phyloP scores from a whole-genome alignment of 805 yeast species.

The Ogataea thermomethanolica region DNA sequence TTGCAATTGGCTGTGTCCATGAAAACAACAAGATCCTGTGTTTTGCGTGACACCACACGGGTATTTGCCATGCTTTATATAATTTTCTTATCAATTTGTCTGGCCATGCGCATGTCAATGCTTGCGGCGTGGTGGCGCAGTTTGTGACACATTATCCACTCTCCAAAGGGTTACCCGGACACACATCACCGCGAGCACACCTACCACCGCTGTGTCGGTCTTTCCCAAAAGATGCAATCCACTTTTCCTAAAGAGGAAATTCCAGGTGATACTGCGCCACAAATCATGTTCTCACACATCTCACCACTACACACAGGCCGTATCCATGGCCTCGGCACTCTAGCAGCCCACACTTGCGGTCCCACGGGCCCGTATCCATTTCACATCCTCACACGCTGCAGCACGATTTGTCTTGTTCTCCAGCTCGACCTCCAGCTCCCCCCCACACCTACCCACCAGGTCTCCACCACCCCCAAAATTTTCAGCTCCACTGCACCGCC shows the following conservation, averaged over 20 bases:
- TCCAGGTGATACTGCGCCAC: slow-evolving; percentile 7
- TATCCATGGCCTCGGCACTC: background rate
- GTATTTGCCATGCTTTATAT: slow-evolving; percentile 10
- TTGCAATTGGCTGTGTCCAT: slow-evolving; percentile 7
- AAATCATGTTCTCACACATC: background rate
- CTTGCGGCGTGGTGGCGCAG: slow-evolving; percentile 12
- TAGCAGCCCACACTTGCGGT: background rate
- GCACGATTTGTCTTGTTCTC: background rate
- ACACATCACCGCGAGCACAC: background rate
- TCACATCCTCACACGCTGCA: too few species aligned
- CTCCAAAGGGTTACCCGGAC: slow-evolving; percentile 8
- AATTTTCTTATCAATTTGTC: slow-evolving; percentile 7
- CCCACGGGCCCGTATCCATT: background rate
- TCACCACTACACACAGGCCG: background rate
- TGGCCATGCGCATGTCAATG: slow-evolving; percentile 5
- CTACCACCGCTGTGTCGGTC: background rate
- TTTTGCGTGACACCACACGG: slow-evolving; percentile 2
- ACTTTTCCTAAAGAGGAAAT: slow-evolving; percentile 12
- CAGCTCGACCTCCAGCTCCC: background rate
- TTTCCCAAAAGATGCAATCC: slow-evolving; percentile 12
- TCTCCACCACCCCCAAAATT: background rate
- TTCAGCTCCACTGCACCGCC: slow-evolving; percentile 5
- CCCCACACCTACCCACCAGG: background rate
- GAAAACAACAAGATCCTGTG: slow-evolving; percentile 7
- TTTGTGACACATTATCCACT: slow-evolving; percentile 6